Evolutionary conservation across 2,329 filamentous ascomycete genomes (phyloP), one percentile per base, ranked within the genome.

Genomic region (Phaeoacremonium minimum): DNA sequence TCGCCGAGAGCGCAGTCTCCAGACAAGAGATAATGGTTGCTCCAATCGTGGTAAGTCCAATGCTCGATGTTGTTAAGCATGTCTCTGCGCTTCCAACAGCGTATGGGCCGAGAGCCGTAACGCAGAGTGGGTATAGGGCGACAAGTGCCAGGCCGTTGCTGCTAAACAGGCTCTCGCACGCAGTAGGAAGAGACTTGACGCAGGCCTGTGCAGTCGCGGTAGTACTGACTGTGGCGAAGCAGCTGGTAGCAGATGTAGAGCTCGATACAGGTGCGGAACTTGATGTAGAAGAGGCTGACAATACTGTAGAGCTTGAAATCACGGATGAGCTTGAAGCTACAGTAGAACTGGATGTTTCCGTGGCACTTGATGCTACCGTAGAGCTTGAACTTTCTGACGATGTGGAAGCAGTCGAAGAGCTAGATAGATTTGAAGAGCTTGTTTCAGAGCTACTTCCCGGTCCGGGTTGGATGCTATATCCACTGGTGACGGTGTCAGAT

Each of bases 61-160:
- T 41, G 20, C 11, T 19, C 5, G 28, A 18, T 19, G 41, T 43
- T 5, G 32, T 17, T 32, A 48, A 9, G 20, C 46, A 48, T 6
- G 29, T 8, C 3, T 28, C 30, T 1, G 16, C 38, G 0, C 15
- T 19, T 14, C 46, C 46, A 2, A 41, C 18, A 1, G 39, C 45
- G 12, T 44, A 47, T 5, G 41, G 41, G 6, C 46, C 46, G 22
- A 49, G 38, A 7, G 36, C 38, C 0, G 32, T n/a, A 4, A 31
- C 12, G 16, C 46, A 49, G 9, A 22, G 4, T 1, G 34, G n/a
- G 0, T 43, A 12, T 17, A 46, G 34, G 1, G 28, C n/a, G 3
- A 38, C 5, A 3, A 49, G 35, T 7, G 6, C 15, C 6, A 37
- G 7, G 11, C 37, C 39, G 2, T 8, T 34, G 6, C 30, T 32